These are phyloP conservation scores for Podila epicladia DNA, from an alignment of 192 early-diverging fungal genomes.

Conservation along the genomic window DNA sequence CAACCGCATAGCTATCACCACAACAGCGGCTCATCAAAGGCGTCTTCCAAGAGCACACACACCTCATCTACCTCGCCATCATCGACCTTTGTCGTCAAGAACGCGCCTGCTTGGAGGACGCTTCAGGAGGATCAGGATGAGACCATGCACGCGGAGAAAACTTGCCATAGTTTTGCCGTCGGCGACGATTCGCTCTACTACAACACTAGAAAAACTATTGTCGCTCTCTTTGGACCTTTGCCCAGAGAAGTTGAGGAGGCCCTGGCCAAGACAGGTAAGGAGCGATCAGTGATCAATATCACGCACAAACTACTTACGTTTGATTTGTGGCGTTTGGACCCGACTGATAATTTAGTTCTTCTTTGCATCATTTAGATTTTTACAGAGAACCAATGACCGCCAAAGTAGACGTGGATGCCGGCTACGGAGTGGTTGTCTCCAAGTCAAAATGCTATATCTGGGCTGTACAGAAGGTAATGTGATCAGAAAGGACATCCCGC, in stretches of 20 bases:
- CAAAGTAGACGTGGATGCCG: slow-evolving; percentile 44
- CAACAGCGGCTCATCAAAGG: background rate
- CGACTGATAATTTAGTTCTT: background rate
- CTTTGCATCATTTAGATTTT: slow-evolving; percentile 17
- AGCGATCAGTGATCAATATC: background rate
- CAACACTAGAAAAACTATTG: slow-evolving; percentile 34
- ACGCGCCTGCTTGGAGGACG: background rate
- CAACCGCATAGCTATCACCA: background rate
- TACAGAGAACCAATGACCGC: slow-evolving; percentile 37
- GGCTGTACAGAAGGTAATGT: slow-evolving; percentile 43
- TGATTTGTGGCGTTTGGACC: background rate
- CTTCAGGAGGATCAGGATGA: background rate
- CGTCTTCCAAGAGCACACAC: background rate
- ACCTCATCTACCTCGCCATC: background rate
- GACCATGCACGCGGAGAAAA: background rate
- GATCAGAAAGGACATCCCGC: background rate
- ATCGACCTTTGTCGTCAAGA: background rate
- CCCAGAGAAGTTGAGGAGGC: slow-evolving; percentile 41
- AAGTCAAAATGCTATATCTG: slow-evolving; percentile 44
- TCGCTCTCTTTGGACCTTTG: slow-evolving; percentile 47
- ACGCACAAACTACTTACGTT: background rate
- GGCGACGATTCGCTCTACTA: slow-evolving; percentile 46
- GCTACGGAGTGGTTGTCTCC: slow-evolving; percentile 34
- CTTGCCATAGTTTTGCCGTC: background rate
- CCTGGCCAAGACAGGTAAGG: slow-evolving; percentile 30